These are phyloP conservation scores for Stereocaulon alpinum DNA, from an alignment of 495 filamentous ascomycete species.

Conservation along the genomic window DNA sequence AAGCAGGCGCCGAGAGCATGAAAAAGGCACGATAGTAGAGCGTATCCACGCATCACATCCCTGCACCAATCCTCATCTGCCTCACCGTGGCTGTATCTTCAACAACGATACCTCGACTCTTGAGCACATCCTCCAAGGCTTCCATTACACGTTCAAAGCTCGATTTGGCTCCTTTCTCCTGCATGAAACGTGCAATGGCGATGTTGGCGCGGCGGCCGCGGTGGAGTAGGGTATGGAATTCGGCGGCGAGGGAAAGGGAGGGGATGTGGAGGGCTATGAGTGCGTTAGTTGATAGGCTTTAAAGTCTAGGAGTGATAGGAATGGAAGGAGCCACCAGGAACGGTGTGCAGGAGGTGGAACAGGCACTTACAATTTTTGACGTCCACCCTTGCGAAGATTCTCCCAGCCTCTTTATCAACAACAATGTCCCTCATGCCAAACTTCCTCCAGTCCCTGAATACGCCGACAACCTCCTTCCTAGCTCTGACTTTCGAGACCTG, in stretches of 20 bases:
- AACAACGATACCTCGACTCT: conserved; percentile 51
- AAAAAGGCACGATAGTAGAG: too few species aligned
- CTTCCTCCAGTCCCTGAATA: conserved; percentile 68
- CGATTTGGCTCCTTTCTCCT: conserved; percentile 75
- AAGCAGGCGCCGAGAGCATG: too few species aligned
- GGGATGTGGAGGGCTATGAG: conserved; percentile 58
- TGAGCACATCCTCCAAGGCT: conserved; percentile 52
- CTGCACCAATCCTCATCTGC: conserved; percentile 17
- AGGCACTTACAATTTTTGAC: conserved; percentile 60
- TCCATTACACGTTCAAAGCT: conserved; percentile 79
- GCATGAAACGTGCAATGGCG: conserved; percentile 72
- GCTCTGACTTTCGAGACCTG: conserved; percentile 54
- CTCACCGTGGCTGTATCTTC: conserved; percentile 35
- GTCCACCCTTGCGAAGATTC: conserved; percentile 66
- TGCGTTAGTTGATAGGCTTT: neutral
- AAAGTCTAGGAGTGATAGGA: neutral
- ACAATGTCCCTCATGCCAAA: conserved; percentile 69
- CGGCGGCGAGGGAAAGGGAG: conserved; percentile 66
- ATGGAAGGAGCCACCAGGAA: neutral
- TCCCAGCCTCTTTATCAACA: conserved; percentile 60
- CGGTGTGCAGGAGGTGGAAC: neutral
- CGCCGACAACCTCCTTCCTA: conserved; percentile 59
- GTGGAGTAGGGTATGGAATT: conserved; percentile 77
- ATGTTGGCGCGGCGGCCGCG: conserved; percentile 58
- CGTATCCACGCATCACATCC: conserved; percentile 6